Percentiles rank a stretch among this genome's conserved stretches.
These are phyloP conservation scores for Coemansia aciculifera DNA, from an alignment of 192 early-diverging fungal species.

Conservation along the genomic window DNA sequence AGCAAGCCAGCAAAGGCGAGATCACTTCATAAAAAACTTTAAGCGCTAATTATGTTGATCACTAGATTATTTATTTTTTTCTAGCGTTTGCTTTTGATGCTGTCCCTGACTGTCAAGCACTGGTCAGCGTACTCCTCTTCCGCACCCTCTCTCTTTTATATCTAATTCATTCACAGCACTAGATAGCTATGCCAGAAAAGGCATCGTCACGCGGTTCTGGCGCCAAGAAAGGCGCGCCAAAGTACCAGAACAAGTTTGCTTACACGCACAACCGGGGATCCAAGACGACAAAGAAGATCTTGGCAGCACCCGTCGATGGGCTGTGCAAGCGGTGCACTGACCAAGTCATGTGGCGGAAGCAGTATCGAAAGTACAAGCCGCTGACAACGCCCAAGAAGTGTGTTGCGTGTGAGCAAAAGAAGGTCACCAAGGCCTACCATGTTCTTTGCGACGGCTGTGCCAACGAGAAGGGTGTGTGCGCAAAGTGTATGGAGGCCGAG, in stretches of 20 bases:
- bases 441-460: constrained; percentile 90
- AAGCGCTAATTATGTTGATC: background rate
- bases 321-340: constrained; percentile 76
- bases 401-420: constrained; percentile 72
- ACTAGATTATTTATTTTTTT: background rate
- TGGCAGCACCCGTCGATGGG: constrained; percentile 76
- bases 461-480: constrained; percentile 76
- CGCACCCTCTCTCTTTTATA: background rate
- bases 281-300: constrained; percentile 72
- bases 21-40: background rate
- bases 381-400: constrained; percentile 87
- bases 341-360: constrained; percentile 81
- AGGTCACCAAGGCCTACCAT: constrained; percentile 92
- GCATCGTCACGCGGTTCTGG: constrained; percentile 43
- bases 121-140: background rate
- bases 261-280: constrained; percentile 88
- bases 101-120: background rate
- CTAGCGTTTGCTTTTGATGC: background rate
- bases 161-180: background rate
- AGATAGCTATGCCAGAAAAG: constrained; percentile 35
- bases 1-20: background rate
- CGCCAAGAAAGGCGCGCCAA: constrained; percentile 74
- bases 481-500: constrained; percentile 78
- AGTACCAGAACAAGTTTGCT: constrained; percentile 87
- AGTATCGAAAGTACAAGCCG: constrained; percentile 97